Evolutionary conservation across 2,329 filamentous ascomycete genomes (phyloP).

Genomic region (Exophiala bonariae): DNA sequence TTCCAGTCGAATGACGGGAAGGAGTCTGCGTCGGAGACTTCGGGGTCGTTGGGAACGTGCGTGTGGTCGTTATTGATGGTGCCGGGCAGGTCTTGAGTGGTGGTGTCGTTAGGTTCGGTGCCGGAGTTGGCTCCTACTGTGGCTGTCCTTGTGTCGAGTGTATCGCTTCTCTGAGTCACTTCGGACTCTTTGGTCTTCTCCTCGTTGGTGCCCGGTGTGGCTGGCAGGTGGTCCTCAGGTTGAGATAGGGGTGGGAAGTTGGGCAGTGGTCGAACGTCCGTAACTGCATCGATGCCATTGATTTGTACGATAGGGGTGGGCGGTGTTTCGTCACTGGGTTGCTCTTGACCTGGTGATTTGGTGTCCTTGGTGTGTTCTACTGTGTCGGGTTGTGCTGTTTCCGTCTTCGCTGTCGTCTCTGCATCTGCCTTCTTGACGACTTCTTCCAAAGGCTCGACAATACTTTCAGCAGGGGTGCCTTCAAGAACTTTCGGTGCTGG

Average conservation of each 20-base stretch:
- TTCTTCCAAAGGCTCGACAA: conserved; percentile 33
- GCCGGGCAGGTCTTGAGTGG: conserved; percentile 1
- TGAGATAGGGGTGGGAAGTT: conserved; percentile 6
- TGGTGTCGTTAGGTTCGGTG: background rate
- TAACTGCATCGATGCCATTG: conserved; percentile 27
- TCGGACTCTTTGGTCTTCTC: background rate
- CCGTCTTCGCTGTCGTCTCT: conserved; percentile 25
- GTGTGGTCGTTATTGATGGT: conserved; percentile 1
- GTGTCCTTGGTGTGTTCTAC: background rate
- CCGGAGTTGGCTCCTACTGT: conserved; percentile 7
- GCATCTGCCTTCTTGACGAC: conserved; percentile 20
- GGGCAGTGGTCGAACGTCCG: conserved; percentile 6
- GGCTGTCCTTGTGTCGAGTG: conserved; percentile 16
- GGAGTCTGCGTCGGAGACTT: conserved; percentile 35
- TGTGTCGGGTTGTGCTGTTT: background rate
- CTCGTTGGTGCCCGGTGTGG: background rate
- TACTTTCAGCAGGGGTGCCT: conserved; percentile 24
- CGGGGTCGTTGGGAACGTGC: conserved; percentile 7
- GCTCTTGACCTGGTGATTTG: background rate
- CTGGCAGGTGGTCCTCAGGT: conserved; percentile 1
- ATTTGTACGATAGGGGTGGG: conserved; percentile 32
- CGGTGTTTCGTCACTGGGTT: conserved; percentile 11
- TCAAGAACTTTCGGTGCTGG: conserved; percentile 1
- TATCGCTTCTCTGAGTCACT: conserved; percentile 15
- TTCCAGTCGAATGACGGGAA: conserved; percentile 44